These are phyloP conservation scores for Gliomastix tumulicola DNA, from an alignment of 2,329 filamentous ascomycete species.

Conservation along the genomic window DNA sequence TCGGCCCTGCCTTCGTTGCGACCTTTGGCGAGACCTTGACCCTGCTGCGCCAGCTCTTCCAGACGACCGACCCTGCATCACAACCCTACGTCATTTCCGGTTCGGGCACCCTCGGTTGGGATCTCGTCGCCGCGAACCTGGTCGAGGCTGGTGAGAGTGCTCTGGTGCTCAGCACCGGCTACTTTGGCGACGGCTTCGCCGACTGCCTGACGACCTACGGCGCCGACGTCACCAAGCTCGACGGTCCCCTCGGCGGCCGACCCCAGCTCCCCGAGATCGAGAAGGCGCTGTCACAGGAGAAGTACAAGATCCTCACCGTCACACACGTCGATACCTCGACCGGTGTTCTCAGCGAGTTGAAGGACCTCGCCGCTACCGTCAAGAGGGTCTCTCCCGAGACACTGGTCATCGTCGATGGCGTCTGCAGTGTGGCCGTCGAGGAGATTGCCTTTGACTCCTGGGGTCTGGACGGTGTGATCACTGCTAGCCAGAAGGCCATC, in stretches of 20 bases:
- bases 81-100: constrained; percentile 93
- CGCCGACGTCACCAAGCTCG: constrained; percentile 81
- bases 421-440: constrained; percentile 94
- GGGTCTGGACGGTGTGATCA: constrained; percentile 88
- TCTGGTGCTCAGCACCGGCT: constrained; percentile 89
- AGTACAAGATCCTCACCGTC: constrained; percentile 90
- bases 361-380: constrained; percentile 75
- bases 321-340: constrained; percentile 98
- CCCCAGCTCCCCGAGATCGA: constrained; percentile 86
- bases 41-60: constrained; percentile 88
- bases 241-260: constrained; percentile 79
- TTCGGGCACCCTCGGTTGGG: constrained; percentile 94
- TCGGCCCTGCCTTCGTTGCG: constrained; percentile 81
- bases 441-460: constrained; percentile 95
- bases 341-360: constrained; percentile 86
- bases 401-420: constrained; percentile 86
- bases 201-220: constrained; percentile 91
- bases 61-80: constrained; percentile 71
- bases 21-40: constrained; percentile 85
- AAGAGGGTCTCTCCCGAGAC: constrained; percentile 85
- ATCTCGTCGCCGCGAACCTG: constrained; percentile 89
- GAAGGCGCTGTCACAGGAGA: constrained; percentile 78
- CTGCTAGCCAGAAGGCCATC: constrained; percentile 94
- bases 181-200: constrained; percentile 93
- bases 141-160: constrained; percentile 84